Percentiles rank a stretch among this genome's conserved stretches.
Evolutionary conservation across 106 monocot genomes (phyloP).

Genomic region (Phalaenopsis equestris): DNA sequence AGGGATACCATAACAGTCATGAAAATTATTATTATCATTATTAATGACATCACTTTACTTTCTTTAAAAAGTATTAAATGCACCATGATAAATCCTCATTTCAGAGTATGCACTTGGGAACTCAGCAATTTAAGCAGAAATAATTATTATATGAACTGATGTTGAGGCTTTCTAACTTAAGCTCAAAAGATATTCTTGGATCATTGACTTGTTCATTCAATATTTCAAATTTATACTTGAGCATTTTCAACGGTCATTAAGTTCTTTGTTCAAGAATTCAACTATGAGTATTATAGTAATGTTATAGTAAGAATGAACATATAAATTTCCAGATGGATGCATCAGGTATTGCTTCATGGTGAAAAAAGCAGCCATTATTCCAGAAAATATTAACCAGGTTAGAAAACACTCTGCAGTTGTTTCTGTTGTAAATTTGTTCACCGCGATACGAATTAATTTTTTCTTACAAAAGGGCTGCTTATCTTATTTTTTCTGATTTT

Average conservation of each 20-base stretch:
- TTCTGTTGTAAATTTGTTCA: not conserved
- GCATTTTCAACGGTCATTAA: not conserved
- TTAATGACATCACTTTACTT: not conserved
- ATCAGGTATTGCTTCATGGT: not conserved
- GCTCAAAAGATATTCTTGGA: not conserved
- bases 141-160: not conserved
- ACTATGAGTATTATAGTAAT: not conserved
- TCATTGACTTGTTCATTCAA: not conserved
- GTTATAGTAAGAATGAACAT: too few relatives aligned
- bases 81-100: not conserved
- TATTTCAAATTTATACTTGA: not conserved
- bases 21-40: not conserved
- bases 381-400: not conserved
- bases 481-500: not conserved
- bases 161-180: not conserved
- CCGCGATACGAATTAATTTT: not conserved
- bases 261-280: not conserved
- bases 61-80: not conserved
- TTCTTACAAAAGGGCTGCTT: not conserved
- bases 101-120: too few relatives aligned
- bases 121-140: too few relatives aligned
- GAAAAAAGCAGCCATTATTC: not conserved
- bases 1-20: not conserved
- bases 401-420: not conserved
- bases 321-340: not conserved